A percentile compares a stretch with the other conserved stretches of the same genome.
Evolutionary conservation across 2,329 filamentous ascomycete genomes (phyloP).

Genomic region (Cercospora janseana): DNA sequence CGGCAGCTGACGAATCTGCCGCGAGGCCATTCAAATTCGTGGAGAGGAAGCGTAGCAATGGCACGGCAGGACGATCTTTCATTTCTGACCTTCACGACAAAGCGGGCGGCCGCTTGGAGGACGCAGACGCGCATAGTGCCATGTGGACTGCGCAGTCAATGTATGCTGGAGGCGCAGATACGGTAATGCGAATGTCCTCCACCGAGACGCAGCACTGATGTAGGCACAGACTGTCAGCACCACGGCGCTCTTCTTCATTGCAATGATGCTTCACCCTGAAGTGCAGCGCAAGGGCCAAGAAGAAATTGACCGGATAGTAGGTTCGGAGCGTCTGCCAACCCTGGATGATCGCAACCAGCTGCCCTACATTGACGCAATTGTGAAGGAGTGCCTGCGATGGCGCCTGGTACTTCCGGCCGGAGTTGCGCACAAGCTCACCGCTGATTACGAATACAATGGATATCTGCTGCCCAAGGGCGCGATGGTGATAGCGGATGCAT

Average conservation of each 20-base stretch:
- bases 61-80: slow-evolving; percentile 42
- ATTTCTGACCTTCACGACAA: slow-evolving; percentile 43
- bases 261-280: slow-evolving; percentile 33
- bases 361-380: slow-evolving; percentile 36
- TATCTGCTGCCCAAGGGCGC: slow-evolving; percentile 44
- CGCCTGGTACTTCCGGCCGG: slow-evolving; percentile 33
- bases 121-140: slow-evolving; percentile 37
- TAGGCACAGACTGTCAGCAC: slow-evolving; percentile 11
- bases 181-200: slow-evolving; percentile 21
- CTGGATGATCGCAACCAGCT: slow-evolving; percentile 34
- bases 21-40: slow-evolving; percentile 48
- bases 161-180: slow-evolving; percentile 46
- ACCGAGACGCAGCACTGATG: background rate
- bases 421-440: slow-evolving; percentile 44
- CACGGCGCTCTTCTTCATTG: slow-evolving; percentile 39
- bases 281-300: slow-evolving; percentile 35
- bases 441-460: slow-evolving; percentile 44
- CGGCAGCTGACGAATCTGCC: slow-evolving; percentile 34
- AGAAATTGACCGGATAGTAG: slow-evolving; percentile 37
- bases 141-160: slow-evolving; percentile 47
- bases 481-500: slow-evolving; percentile 41
- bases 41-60: slow-evolving; percentile 36
- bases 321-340: slow-evolving; percentile 33
- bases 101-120: slow-evolving; percentile 17
- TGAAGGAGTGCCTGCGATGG: slow-evolving; percentile 41